phyloP scores from a whole-genome alignment of 1,139 yeast species.

The Taiozyma sp. region DNA sequence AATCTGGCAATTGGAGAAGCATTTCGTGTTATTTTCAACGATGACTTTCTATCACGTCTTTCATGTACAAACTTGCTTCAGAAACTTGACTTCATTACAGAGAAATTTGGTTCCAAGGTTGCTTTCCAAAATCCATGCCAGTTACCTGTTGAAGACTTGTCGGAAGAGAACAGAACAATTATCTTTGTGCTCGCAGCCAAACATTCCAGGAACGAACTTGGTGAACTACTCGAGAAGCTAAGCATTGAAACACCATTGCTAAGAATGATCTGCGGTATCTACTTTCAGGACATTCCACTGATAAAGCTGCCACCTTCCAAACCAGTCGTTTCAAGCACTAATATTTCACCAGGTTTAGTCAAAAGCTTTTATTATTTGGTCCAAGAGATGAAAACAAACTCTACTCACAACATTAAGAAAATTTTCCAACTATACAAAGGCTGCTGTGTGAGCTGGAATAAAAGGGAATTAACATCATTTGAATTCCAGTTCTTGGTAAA shows the following conservation, averaged over 20 bases:
- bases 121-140: slow-evolving; percentile 4
- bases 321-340: slow-evolving; percentile 6
- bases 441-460: slow-evolving; percentile 25
- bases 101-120: slow-evolving; percentile 6
- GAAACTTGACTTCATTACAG: slow-evolving; percentile 13
- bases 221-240: slow-evolving; percentile 15
- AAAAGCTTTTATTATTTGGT: slow-evolving; percentile 28
- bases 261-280: slow-evolving; percentile 20
- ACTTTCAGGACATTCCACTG: slow-evolving; percentile 14
- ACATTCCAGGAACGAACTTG: slow-evolving; percentile 16
- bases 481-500: slow-evolving; percentile 32
- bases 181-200: slow-evolving; percentile 18
- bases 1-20: slow-evolving; percentile 18
- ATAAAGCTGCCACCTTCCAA: slow-evolving; percentile 12
- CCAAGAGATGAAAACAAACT: slow-evolving; percentile 26
- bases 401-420: slow-evolving; percentile 23
- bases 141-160: slow-evolving; percentile 5
- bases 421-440: slow-evolving; percentile 24
- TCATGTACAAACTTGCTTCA: slow-evolving; percentile 9
- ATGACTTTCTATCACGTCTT: slow-evolving; percentile 9
- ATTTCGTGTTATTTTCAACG: slow-evolving; percentile 7
- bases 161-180: slow-evolving; percentile 14
- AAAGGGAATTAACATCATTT: slow-evolving; percentile 18
- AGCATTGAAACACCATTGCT: slow-evolving; percentile 17
- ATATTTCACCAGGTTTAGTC: slow-evolving; percentile 25